Conservation (phyloP, 441 rosid genomes). For the Croton setiger region DNA sequence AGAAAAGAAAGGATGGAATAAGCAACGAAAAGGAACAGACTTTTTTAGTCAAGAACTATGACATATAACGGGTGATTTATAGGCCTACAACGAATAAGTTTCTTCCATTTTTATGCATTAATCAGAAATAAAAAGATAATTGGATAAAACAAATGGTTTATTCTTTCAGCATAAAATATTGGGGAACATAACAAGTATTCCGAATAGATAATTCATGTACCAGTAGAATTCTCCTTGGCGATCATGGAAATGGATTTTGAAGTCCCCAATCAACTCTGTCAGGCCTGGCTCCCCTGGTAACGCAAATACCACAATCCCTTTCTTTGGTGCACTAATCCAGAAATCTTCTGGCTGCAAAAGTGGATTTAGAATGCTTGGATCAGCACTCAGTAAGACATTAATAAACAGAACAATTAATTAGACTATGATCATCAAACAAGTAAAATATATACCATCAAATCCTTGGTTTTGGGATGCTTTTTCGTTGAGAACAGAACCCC, state of each 20-base stretch:
- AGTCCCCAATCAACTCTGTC: conserved; percentile 69
- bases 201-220: conserved; percentile 30
- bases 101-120: not conserved
- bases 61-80: not conserved
- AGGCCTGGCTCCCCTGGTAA: conserved; percentile 90
- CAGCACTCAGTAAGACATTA: conserved; percentile 10
- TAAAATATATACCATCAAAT: conserved; percentile 51
- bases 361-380: conserved; percentile 15
- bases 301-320: conserved; percentile 76
- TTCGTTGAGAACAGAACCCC: conserved; percentile 75
- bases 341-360: conserved; percentile 79
- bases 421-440: conserved; percentile 1
- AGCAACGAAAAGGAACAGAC: not conserved
- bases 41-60: not conserved
- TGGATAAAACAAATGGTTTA: not conserved
- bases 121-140: conserved; percentile 8
- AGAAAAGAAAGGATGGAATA: not conserved
- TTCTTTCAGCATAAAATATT: conserved; percentile 14
- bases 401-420: conserved; percentile 5
- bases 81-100: not conserved
- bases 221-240: conserved; percentile 90
- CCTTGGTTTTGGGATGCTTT: conserved; percentile 74
- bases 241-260: conserved; percentile 83
- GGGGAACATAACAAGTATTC: not conserved
- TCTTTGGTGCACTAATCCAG: conserved; percentile 75